Evolutionary conservation across 140 eudicot genomes (phyloP).

Genomic region (Oenanthe javanica): DNA sequence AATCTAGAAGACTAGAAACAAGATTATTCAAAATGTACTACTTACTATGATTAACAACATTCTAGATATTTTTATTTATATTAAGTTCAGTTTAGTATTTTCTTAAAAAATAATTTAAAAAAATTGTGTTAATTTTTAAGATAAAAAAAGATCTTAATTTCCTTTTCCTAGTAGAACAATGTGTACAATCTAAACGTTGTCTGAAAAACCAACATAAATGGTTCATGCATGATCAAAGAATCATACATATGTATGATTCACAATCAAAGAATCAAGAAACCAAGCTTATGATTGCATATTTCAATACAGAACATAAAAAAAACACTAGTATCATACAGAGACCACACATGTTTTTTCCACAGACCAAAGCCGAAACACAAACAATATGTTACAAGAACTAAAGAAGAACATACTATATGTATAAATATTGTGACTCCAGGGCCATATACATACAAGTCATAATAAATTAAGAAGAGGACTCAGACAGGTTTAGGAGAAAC

Average conservation of each 20-base stretch:
- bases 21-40: too few relatives aligned
- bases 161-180: background rate
- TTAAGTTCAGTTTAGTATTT: too few relatives aligned
- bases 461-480: slow-evolving; percentile 24
- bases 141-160: background rate
- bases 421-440: too few relatives aligned
- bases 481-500: slow-evolving; percentile 46
- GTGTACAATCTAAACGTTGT: background rate
- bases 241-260: background rate
- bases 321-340: background rate
- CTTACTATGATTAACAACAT: too few relatives aligned
- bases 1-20: background rate
- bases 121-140: too few relatives aligned
- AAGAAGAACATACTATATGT: too few relatives aligned
- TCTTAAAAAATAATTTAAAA: too few relatives aligned
- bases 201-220: too few relatives aligned
- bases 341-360: background rate
- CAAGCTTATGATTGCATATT: background rate
- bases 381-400: background rate
- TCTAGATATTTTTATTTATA: too few relatives aligned
- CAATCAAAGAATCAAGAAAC: background rate
- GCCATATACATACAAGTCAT: background rate
- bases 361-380: background rate
- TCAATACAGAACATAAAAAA: background rate
- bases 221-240: too few relatives aligned